Conservation (phyloP, 164 flowering plant genomes). For the Stephania yunnanensis region DNA sequence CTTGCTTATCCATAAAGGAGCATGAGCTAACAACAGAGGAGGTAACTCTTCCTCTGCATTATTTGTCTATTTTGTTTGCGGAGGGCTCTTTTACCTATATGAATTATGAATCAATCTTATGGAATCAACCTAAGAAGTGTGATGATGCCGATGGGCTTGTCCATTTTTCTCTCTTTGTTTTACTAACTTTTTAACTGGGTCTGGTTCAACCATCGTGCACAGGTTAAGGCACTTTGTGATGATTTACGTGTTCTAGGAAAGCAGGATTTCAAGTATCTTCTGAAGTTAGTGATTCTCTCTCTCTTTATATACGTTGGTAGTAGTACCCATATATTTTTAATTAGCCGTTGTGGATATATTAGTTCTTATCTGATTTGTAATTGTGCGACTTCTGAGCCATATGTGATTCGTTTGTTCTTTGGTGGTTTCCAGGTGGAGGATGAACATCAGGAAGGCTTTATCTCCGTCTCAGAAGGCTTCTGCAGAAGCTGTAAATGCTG, state of each 20-base stretch:
- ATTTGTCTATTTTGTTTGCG: not conserved
- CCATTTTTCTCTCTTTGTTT: not conserved
- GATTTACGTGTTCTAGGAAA: constrained; percentile 85
- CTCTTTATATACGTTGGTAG: no score
- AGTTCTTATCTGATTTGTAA: not conserved
- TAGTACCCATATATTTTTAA: not conserved
- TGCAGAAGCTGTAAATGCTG: constrained; percentile 28
- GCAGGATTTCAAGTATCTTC: constrained; percentile 85
- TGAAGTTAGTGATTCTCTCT: constrained; percentile 56
- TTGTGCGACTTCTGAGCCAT: not conserved
- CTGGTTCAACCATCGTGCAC: constrained; percentile 9
- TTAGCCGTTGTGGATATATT: not conserved
- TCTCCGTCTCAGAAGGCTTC: constrained; percentile 37
- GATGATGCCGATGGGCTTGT: not conserved
- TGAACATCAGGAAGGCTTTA: constrained; percentile 68
- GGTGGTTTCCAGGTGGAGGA: constrained; percentile 60
- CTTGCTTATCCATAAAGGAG: constrained; percentile 52
- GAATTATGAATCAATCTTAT: not conserved
- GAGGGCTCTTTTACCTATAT: not conserved
- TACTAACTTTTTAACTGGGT: not conserved
- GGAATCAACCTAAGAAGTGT: not conserved
- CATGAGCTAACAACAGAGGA: constrained; percentile 78
- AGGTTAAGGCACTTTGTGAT: constrained; percentile 79
- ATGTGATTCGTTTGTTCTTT: not conserved
- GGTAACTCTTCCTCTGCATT: constrained; percentile 33